Conservation (phyloP, 805 yeast species). For the Scheffersomyces lignosus region DNA sequence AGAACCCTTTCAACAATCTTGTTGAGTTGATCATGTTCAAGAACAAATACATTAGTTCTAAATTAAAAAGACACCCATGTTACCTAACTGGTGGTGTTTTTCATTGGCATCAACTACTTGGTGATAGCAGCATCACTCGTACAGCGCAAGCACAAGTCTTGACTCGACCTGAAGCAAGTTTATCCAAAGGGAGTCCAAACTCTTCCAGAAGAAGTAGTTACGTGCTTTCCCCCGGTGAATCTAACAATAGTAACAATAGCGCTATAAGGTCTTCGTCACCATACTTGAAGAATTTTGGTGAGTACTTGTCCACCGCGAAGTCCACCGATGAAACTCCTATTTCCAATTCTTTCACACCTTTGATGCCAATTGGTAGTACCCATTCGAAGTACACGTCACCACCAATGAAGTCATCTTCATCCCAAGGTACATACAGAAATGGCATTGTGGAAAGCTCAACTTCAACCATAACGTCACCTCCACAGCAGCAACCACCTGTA, state of each 20-base stretch:
- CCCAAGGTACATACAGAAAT: not conserved
- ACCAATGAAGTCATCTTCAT: not conserved
- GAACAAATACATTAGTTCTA: slow-evolving; percentile 34
- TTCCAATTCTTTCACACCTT: slow-evolving; percentile 13
- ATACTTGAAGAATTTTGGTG: slow-evolving; percentile 31
- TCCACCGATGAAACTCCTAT: slow-evolving; percentile 15
- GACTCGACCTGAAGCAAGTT: slow-evolving; percentile 18
- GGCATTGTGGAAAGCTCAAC: no score
- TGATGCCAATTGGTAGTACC: not conserved
- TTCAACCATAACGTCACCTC: slow-evolving; percentile 6
- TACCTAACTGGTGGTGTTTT: slow-evolving; percentile 39
- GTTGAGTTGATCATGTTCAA: slow-evolving; percentile 30
- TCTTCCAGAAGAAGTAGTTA: not conserved
- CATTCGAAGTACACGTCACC: not conserved
- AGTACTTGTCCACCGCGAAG: slow-evolving; percentile 26
- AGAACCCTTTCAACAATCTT: slow-evolving; percentile 60
- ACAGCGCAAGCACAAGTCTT: slow-evolving; percentile 11
- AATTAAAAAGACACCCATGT: slow-evolving; percentile 30
- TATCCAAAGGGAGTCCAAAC: slow-evolving; percentile 11
- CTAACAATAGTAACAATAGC: not conserved
- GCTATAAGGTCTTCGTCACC: slow-evolving; percentile 15
- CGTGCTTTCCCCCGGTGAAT: not conserved
- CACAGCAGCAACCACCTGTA: slow-evolving; percentile 4
- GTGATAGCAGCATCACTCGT: slow-evolving; percentile 22
- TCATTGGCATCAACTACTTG: slow-evolving; percentile 32